Evolutionary conservation across 75 land plant species (phyloP), one percentile per base, ranked within the genome.

Genomic region (Isoetes taiwanensis): DNA sequence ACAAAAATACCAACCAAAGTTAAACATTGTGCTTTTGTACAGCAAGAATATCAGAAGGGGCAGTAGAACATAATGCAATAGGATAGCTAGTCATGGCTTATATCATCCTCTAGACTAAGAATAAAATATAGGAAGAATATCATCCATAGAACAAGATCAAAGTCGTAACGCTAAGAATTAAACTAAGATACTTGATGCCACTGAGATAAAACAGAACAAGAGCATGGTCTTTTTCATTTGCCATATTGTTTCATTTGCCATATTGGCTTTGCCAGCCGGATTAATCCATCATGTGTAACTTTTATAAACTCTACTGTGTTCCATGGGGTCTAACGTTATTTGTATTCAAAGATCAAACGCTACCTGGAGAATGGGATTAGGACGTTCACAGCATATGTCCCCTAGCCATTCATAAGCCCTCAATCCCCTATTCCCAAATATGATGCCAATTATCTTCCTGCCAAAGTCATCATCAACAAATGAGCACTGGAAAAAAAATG

Each of bases 331-430:
- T 17, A 43, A 12, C 5, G 8, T 20, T 42, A 25, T 35, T 21
- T 9, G 5, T 28, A 11, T 1, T 6, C 11, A 2, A 32, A 30
- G 27, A 30, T 5, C 1, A 42, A 19, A 27, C n/a, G 32, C 30
- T 19, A 91, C 97, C 85, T 91, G 97, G 39, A 91, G 64, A 20
- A 79, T 78, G 2, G 97, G 97, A 52, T 91, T 91, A 8, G 96
- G 89, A 0, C 85, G 75, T 8, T 84, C 85, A 48, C 97, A 91
- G 53, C 89, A 91, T 58, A 65, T 80, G 46, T 75, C 31, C 70
- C 87, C 96, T 0, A 79, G 78, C 3, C 72, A 52, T 23, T 72
- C 71, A 33, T 78, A 20, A 0, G 66, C 76, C 71, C 73, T 56
- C 23, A 68, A 69, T 6, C 81, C 97, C 43, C 67, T 78, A 14